Evolutionary conservation across 2,329 filamentous ascomycete species (phyloP), one percentile per base, ranked within the genome.

Genomic region (Graphilbum ipis-grandicollis): DNA sequence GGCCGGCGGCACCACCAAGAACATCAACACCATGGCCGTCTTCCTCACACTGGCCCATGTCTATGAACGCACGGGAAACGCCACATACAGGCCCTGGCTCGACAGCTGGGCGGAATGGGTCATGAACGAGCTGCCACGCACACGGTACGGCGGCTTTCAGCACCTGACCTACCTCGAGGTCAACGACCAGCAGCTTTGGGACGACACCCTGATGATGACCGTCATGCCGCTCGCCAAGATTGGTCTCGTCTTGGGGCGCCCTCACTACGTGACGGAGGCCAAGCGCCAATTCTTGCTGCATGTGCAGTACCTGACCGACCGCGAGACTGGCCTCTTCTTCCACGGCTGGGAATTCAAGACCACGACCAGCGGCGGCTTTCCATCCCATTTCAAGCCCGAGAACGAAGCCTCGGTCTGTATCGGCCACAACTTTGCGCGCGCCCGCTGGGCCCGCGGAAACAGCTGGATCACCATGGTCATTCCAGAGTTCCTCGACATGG

Each of bases 131-230:
- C 65, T 86, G 21, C 71, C 72, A 12, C 66, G 79, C 30, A 86
- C 81, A 1, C 70, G 68, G 35, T 76, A 73, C 49, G 79, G 75
- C 33, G 65, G 76, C 39, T 79, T 84, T 62, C 79, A 84, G 54
- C 79, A 81, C 54, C 70, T 78, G 42, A 86, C 80, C 0, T 85
- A 85, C 47, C 56, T 76, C 23, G 66, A 71, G 3, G 65, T 69
- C 44, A 84, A 88, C 54, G 64, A 74, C 43, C 67, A 82, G 52
- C 77, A 86, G 58, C 63, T 86, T 18, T 88, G 81, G 81, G 81
- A 85, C 46, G 81, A 88, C 52, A 88, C 81, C 6, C 63, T 88
- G 32, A 86, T 88, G 80, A 88, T 88, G 81, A 85, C 79, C 1
- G 80, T 84, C 6, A 59, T 86, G 55, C 81, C 81, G 2, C 62